Evolutionary conservation across 257 asterid genomes (phyloP).

Genomic region (Solanum peruvianum): DNA sequence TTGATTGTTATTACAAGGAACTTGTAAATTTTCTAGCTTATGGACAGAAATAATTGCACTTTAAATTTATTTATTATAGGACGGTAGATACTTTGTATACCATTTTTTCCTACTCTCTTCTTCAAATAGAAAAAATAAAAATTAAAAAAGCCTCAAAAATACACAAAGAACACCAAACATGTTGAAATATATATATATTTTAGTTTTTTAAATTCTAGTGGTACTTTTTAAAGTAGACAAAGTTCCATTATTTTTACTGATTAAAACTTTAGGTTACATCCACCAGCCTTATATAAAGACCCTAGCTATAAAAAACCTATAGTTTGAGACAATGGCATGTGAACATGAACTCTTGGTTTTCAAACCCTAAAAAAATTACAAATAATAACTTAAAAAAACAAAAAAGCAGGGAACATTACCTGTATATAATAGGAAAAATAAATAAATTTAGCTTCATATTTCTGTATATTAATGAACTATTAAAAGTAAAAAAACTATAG

Average conservation of each 20-base stretch:
- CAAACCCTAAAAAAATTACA: constrained; percentile 18
- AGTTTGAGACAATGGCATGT: constrained; percentile 29
- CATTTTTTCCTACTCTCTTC: background rate
- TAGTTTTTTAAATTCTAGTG: background rate
- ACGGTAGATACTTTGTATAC: background rate
- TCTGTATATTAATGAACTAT: background rate
- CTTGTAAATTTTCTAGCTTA: background rate
- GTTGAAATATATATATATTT: background rate
- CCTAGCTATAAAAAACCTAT: constrained; percentile 1
- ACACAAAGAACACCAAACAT: background rate
- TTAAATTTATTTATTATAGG: background rate
- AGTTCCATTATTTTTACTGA: background rate
- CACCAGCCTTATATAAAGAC: background rate
- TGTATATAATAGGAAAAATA: background rate
- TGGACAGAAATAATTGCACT: background rate
- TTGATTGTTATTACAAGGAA: background rate
- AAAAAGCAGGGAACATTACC: background rate
- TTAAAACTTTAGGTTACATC: background rate
- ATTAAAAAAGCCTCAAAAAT: background rate
- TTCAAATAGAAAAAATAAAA: background rate
- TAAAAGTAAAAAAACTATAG: constrained; percentile 5
- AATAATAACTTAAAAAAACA: background rate
- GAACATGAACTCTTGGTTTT: constrained; percentile 15
- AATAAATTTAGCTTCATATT: background rate
- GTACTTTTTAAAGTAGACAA: background rate